Base-by-base conservation (phyloP, 2,329 filamentous ascomycete genomes). In the Ophiostoma novo-ulmi region DNA sequence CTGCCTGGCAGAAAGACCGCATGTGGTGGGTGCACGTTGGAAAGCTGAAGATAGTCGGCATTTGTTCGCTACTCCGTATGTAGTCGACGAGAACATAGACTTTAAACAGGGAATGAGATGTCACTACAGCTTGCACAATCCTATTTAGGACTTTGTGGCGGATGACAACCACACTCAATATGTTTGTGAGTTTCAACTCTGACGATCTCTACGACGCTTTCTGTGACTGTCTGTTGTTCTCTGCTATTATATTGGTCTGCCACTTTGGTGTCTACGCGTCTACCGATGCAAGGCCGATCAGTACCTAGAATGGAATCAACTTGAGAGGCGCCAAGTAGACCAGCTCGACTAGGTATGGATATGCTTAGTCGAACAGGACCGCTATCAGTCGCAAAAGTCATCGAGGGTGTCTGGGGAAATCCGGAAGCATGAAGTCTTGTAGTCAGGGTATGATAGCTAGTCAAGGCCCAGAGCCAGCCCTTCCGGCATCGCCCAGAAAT, bases 331-430 rank as follows among this genome's bases (percentile, higher is more conserved):
- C 58, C 52, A 58, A 58, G 52, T 26, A 17, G 7, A 26, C 4
- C 44, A 48, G 44, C 44, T 48, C 5, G 7, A 48, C 44, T 8
- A 48, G 31, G 1, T 31, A 17, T 8, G n/a, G 17, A 20, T 20
- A 48, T 7, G 44, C 44, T 20, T 48, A 17, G 8, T 48, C 17
- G 7, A 48, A 48, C 14, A 48, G 5, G 44, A 7, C 14, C n/a
- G 22, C 10, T 58, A 58, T 26, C 52, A 26, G 52, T 58, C n/a
- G 52, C 52, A 26, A 58, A 58, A 2, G 4, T 10, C 8, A 58
- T 58, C 52, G 52, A 58, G 22, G n/a, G n/a, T 58, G 22, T 58
- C 22, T 63, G 58, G 58, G 58, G 58, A 35, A 63, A 63, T 63
- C 58, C 58, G 58, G 44, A 20, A 48, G 44, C 44, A 20, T 48